A percentile compares a stretch with the other conserved stretches of the same genome.
phyloP scores from a whole-genome alignment of 768 basidiomycete species.

The Ephemerocybe angulata region DNA sequence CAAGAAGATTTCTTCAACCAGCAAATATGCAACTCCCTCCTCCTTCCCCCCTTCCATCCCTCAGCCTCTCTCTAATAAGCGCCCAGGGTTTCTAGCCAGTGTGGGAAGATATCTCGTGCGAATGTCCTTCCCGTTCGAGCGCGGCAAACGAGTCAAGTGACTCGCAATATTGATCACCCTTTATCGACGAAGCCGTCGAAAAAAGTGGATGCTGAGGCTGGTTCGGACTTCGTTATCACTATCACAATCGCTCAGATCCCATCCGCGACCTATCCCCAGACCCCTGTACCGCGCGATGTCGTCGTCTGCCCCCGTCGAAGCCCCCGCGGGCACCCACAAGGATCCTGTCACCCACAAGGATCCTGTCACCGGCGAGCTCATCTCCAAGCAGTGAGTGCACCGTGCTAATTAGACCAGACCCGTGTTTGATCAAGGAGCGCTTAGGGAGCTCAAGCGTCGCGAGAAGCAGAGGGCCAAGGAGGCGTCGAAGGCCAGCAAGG shows the following conservation, averaged over 20 bases:
- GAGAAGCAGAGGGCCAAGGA: conserved; percentile 85
- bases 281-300: conserved; percentile 35
- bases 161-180: conserved; percentile 5
- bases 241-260: conserved; percentile 11
- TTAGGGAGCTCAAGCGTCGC: conserved; percentile 91
- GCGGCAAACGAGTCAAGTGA: conserved; percentile 9
- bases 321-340: conserved; percentile 40
- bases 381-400: conserved; percentile 84
- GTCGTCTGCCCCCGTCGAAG: conserved; percentile 28
- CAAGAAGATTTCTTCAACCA: too few relatives aligned
- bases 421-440: conserved; percentile 23
- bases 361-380: conserved; percentile 91
- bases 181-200: conserved; percentile 8
- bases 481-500: conserved; percentile 64
- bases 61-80: background rate
- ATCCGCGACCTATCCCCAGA: conserved; percentile 8
- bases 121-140: background rate
- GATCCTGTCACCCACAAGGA: conserved; percentile 54
- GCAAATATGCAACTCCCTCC: too few relatives aligned
- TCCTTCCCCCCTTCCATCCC: too few relatives aligned
- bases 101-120: background rate
- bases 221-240: conserved; percentile 24
- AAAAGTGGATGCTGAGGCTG: conserved; percentile 32
- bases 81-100: background rate
- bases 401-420: background rate